Evolutionary conservation across 106 monocot genomes (phyloP), one percentile per base, ranked within the genome.

Genomic region (Dendrobium catenatum): DNA sequence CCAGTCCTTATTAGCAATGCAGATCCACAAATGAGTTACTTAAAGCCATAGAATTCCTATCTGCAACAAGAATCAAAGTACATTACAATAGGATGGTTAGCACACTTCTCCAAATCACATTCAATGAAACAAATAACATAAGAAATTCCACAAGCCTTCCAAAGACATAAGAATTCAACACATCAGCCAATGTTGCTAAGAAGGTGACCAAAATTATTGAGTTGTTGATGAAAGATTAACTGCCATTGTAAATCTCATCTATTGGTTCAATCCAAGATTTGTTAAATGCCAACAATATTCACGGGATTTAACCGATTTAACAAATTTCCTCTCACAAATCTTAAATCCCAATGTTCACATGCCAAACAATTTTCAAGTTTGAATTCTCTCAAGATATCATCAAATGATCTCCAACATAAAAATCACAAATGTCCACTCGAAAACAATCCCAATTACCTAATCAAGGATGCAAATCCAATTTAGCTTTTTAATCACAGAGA

Each of bases 1-100:
- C 82, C 43, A 78, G 68, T 16, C 70, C 83, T 77, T 46, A 11
- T 78, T 26, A 26, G 49, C 55, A 78, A 83, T 72, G 59, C 58
- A 78, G 70, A 83, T 68, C 42, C 42, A 70, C 27, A 18, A 4
- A 40, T 67, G 19, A 78, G 68, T 72, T 78, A 55, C 68, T 78
- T 68, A 67, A 33, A 40, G 22, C 19, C 8, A 75, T 1, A 75
- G 47, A 75, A 15, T 26, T 76, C 46, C 61, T 58, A 47, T 19
- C 77, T 27, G 10, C 17, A 82, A 15, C 42, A 46, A 77, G 55
- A 16, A 42, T 5, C 29, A 20, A 19, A 7, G 49, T 15, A 1
- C 11, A 49, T 74, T 82, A 16, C 2, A 59, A 55, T 55, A 33
- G 73, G 10, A 73, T 24, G 46, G 18, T 73, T 74, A 47, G 22